Evolutionary conservation across 2,329 filamentous ascomycete species (phyloP).

Genomic region (Neofusicoccum kwambonambiense): DNA sequence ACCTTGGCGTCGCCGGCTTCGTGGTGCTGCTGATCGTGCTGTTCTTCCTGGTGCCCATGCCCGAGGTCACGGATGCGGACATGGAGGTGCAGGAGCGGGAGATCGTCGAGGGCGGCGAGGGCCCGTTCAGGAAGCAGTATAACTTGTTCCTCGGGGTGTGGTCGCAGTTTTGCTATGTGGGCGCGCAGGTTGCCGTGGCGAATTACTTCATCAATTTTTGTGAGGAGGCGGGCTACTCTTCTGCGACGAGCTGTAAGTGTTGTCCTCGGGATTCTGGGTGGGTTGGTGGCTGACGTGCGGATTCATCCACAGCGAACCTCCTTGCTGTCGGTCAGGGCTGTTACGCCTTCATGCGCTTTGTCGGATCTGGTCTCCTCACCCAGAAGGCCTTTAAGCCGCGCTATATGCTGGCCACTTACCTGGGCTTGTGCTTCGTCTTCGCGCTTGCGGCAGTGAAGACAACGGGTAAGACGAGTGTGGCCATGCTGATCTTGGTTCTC

Average conservation of each 20-base stretch:
- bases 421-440: conserved; percentile 22
- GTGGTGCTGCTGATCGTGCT: conserved; percentile 57
- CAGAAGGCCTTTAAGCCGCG: conserved; percentile 18
- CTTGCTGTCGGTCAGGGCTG: conserved; percentile 24
- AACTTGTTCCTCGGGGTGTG: conserved; percentile 17
- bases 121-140: conserved; percentile 24
- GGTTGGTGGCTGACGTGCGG: neutral
- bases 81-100: conserved; percentile 41
- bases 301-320: conserved; percentile 19
- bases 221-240: conserved; percentile 21
- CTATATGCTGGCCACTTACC: conserved; percentile 23
- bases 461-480: conserved; percentile 20
- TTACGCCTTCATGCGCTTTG: conserved; percentile 25
- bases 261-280: neutral
- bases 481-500: conserved; percentile 22
- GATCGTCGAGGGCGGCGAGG: neutral
- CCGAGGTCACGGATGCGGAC: conserved; percentile 62
- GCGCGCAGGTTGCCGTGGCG: conserved; percentile 14
- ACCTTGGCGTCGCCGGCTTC: conserved; percentile 62
- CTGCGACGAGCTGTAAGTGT: conserved; percentile 19
- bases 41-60: conserved; percentile 62
- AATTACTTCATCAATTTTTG: conserved; percentile 22
- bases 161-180: conserved; percentile 11
- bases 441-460: conserved; percentile 20
- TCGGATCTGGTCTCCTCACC: conserved; percentile 22